Evolutionary conservation across 2,329 filamentous ascomycete species (phyloP).

Genomic region (Aspergillus calidoustus): DNA sequence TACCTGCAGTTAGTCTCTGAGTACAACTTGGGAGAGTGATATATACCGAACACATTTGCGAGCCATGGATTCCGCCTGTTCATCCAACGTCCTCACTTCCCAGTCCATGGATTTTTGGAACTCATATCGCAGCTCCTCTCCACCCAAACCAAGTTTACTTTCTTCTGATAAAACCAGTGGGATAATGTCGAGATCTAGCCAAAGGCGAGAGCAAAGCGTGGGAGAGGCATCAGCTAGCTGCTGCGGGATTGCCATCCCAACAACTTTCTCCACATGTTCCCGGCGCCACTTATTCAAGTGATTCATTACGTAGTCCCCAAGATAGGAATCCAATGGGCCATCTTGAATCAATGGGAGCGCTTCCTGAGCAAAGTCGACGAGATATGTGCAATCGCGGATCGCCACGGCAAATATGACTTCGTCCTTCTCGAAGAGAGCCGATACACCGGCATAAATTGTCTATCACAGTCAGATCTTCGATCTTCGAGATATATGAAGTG

Average conservation of each 20-base stretch:
- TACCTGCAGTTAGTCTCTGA: slow-evolving; percentile 16
- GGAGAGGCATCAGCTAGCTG: slow-evolving; percentile 66
- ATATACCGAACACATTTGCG: slow-evolving; percentile 73
- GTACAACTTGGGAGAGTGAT: neutral
- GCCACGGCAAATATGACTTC: slow-evolving; percentile 67
- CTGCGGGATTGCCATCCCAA: slow-evolving; percentile 72
- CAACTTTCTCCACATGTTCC: slow-evolving; percentile 72
- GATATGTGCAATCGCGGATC: slow-evolving; percentile 74
- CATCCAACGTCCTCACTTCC: slow-evolving; percentile 68
- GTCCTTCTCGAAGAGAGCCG: slow-evolving; percentile 41
- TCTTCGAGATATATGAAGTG: neutral
- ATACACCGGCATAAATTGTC: slow-evolving; percentile 49
- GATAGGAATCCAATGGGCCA: slow-evolving; percentile 46
- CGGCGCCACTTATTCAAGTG: slow-evolving; percentile 65
- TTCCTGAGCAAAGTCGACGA: slow-evolving; percentile 72
- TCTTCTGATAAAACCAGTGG: slow-evolving; percentile 64
- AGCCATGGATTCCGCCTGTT: slow-evolving; percentile 80
- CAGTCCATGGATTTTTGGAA: slow-evolving; percentile 43
- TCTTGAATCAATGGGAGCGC: slow-evolving; percentile 55
- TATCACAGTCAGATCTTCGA: slow-evolving; percentile 24
- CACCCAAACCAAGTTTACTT: slow-evolving; percentile 18
- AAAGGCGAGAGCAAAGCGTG: slow-evolving; percentile 69
- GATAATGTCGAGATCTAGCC: slow-evolving; percentile 77
- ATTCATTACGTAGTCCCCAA: slow-evolving; percentile 64
- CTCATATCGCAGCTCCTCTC: slow-evolving; percentile 26